These are phyloP conservation scores for Phytophthora sansomeana DNA, from an alignment of 352 stramenopile species.

Conservation along the genomic window DNA sequence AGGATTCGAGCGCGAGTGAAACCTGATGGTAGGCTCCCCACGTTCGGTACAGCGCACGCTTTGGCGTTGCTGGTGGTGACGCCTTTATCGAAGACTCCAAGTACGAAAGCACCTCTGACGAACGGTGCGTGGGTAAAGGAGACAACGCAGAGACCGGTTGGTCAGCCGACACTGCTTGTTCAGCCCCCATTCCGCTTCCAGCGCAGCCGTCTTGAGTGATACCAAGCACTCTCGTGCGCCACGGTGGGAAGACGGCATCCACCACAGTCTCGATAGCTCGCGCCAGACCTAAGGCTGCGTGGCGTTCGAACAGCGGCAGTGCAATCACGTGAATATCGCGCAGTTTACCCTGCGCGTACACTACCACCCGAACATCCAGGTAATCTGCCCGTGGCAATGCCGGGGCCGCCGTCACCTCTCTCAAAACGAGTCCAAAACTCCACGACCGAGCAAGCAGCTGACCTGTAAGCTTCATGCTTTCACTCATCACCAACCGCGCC, in stretches of 20 bases:
- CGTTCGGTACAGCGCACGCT: slow-evolving; percentile 28
- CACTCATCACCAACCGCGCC: slow-evolving; percentile 37
- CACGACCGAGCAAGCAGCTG: slow-evolving; percentile 39
- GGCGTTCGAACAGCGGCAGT: slow-evolving; percentile 26
- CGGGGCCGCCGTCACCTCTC: slow-evolving; percentile 16
- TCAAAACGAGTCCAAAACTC: slow-evolving; percentile 51
- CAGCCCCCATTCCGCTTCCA: background rate
- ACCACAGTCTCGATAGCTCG: slow-evolving; percentile 32
- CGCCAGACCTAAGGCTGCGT: slow-evolving; percentile 9
- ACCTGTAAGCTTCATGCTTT: slow-evolving; percentile 38
- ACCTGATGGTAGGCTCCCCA: slow-evolving; percentile 35
- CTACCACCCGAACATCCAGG: slow-evolving; percentile 41
- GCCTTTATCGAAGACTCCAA: slow-evolving; percentile 15
- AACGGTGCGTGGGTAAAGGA: slow-evolving; percentile 4
- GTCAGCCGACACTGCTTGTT: background rate
- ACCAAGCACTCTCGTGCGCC: slow-evolving; percentile 33
- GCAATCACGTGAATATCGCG: slow-evolving; percentile 42
- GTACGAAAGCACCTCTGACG: slow-evolving; percentile 27
- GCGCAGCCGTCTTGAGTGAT: slow-evolving; percentile 18
- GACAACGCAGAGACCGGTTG: slow-evolving; percentile 4
- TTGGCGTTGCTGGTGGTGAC: background rate
- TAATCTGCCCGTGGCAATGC: slow-evolving; percentile 18
- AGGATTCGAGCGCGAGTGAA: slow-evolving; percentile 26
- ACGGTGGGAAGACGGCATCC: slow-evolving; percentile 37
- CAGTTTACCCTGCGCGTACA: slow-evolving; percentile 26